phyloP scores from a whole-genome alignment of 2,329 filamentous ascomycete genomes.

The Colletotrichum acutatum region DNA sequence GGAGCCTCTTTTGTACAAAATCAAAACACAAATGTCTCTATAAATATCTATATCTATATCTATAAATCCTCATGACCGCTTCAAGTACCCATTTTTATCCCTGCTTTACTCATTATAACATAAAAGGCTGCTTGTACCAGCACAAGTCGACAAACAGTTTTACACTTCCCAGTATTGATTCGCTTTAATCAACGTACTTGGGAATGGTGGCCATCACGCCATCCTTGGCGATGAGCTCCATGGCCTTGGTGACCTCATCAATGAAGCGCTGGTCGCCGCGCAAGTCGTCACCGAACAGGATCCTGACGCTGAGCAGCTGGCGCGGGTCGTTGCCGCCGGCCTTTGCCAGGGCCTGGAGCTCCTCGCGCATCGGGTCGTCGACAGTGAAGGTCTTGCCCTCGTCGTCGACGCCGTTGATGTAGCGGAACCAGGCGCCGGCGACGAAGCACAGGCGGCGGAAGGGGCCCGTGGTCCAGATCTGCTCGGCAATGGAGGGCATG shows the following conservation, averaged over 20 bases:
- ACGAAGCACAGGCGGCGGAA: constrained; percentile 61
- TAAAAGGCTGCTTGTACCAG: not conserved
- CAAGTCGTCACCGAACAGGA: constrained; percentile 63
- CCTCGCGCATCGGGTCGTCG: constrained; percentile 60
- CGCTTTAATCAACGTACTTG: constrained; percentile 52
- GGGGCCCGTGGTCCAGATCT: constrained; percentile 56
- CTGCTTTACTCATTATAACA: not conserved
- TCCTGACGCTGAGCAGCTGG: constrained; percentile 56
- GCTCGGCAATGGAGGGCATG: constrained; percentile 59
- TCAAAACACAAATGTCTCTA: not conserved
- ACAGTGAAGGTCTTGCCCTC: constrained; percentile 52
- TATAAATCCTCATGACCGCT: not conserved
- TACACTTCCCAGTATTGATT: not conserved
- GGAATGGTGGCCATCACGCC: constrained; percentile 61
- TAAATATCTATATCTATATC: not conserved
- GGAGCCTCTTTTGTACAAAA: not conserved
- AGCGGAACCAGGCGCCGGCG: constrained; percentile 61
- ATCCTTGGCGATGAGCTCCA: constrained; percentile 58
- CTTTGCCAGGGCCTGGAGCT: constrained; percentile 57
- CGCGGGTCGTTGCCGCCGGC: constrained; percentile 54
- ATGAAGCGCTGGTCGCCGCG: constrained; percentile 59
- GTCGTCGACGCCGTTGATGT: constrained; percentile 62
- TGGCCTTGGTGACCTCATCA: constrained; percentile 56
- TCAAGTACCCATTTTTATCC: not conserved
- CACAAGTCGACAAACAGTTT: not conserved